Evolutionary conservation across 2,329 filamentous ascomycete species (phyloP), one percentile per base, ranked within the genome.

Genomic region (Botryotinia calthae): DNA sequence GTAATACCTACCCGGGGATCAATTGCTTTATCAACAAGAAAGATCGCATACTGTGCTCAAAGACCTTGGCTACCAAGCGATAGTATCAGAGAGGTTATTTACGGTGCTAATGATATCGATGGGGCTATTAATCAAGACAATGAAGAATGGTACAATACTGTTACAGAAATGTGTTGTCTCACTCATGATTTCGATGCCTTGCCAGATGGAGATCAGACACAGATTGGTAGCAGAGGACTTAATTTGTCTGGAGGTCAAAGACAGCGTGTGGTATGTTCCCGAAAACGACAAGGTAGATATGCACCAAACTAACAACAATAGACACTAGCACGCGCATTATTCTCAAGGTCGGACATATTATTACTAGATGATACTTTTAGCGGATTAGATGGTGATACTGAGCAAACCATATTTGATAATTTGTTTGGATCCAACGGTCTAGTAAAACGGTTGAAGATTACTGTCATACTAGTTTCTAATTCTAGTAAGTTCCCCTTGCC

Each of bases 351-450:
- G 10, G 76, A 81, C 1, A 77, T 86, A 0, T 28, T 85, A 1
- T 46, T 87, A 4, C 76, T 87, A 0, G 86, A 87, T 72, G 85
- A 87, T 69, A 78, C 82, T 0, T 82, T 87, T 51, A 84, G 84
- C 65, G 83, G 82, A 0, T 79, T 87, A 2, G 85, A 86, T 72
- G 80, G 81, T 1, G 78, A 82, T 6, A 88, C 86, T 0, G 80
- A 84, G 18, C 76, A 81, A 10, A 75, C 79, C 2, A 80, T 87
- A 6, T 84, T 87, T 54, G 76, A 82, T 16, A 80, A 81, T 5
- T 78, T 87, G 0, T 77, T 87, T 6, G 82, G 83, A 0, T 56
- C 75, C 3, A 73, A 78, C 5, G 86, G 87, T 0, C 72, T 87
- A 1, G 76, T 87, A 1, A 81, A 81, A 20, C 78, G 76, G 22